Base-by-base conservation (phyloP, 163 green algal genomes). In the Scenedesmus sp. region DNA sequence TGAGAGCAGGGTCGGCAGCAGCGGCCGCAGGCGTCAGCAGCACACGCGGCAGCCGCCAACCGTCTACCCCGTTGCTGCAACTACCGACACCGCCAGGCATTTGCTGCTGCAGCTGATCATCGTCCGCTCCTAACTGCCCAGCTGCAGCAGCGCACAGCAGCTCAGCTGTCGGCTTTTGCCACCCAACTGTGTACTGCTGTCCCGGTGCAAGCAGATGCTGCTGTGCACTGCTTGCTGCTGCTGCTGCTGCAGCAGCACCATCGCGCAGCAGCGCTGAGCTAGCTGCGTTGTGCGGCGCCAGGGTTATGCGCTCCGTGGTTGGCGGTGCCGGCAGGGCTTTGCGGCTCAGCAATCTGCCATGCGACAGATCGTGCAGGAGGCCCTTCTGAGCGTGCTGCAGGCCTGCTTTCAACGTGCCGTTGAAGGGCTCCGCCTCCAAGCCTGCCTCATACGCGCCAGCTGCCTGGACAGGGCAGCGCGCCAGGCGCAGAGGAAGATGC, bases 291-390 rank as follows among this genome's bases (percentile, higher is more conserved):
- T 80, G 87, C 46, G 87, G 87, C 0, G 87, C 53, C 16, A 70
- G 24, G 49, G 33, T 84, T 35, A 91, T 87, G 35, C 87, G 40
- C 24, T 73, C 46, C 24, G 87, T 35, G 10, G 78, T 42, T 44
- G 53, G 76, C 5, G 87, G 87, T 59, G 87, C 87, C 15, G 87
- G 87, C 59, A 91, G 87, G 35, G 87, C 87, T n/a, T 43, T 44
- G 53, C 35, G 78, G 53, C 35, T 68, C 12, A 42, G 35, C 53
- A 44, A 42, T 89, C 83, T 82, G 65, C 85, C 85, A n/a, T 26
- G 1, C 22, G 83, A 59, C 6, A 83, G 30, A 44, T 89, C 85
- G 30, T 33, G 26, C 1, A 70, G 6, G 10, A 91, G 30, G 7
- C 37, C 86, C 46, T 85, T 76, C 53, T 86, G 86, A 18, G 86